Percentiles rank a stretch among this genome's conserved stretches.
phyloP scores from a whole-genome alignment of 805 yeast genomes.

The Candida sakaeoensis region DNA sequence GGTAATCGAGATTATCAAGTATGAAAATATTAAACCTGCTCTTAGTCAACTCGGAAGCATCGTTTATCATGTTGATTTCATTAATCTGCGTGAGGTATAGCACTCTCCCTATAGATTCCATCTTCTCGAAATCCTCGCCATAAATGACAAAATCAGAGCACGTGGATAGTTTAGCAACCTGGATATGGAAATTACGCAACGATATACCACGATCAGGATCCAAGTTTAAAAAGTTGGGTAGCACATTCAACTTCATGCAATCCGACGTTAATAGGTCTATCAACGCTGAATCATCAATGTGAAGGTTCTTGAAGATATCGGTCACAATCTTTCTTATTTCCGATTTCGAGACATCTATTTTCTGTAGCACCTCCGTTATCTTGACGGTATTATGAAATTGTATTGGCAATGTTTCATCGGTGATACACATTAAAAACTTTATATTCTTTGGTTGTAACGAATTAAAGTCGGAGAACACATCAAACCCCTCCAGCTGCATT shows the following conservation, averaged over 20 bases:
- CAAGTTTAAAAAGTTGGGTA: constrained; percentile 54
- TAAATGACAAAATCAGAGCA: constrained; percentile 78
- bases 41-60: constrained; percentile 9
- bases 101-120: constrained; percentile 25
- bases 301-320: constrained; percentile 8
- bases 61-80: constrained; percentile 10
- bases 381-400: constrained; percentile 51
- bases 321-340: constrained; percentile 23
- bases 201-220: constrained; percentile 74
- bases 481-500: constrained; percentile 6
- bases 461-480: constrained; percentile 12
- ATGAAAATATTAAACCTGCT: constrained; percentile 13
- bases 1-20: constrained; percentile 2
- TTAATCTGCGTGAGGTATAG: constrained; percentile 37
- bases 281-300: constrained; percentile 10
- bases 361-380: constrained; percentile 50
- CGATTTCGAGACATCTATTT: constrained; percentile 40
- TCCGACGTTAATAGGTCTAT: constrained; percentile 35
- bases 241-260: constrained; percentile 37
- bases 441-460: constrained; percentile 23
- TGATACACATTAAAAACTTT: constrained; percentile 40
- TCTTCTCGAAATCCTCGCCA: constrained; percentile 39
- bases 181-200: constrained; percentile 81
- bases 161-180: constrained; percentile 73
- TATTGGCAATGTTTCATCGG: constrained; percentile 6